phyloP scores from a whole-genome alignment of 768 basidiomycete genomes.

The Glaciozyma martinii region DNA sequence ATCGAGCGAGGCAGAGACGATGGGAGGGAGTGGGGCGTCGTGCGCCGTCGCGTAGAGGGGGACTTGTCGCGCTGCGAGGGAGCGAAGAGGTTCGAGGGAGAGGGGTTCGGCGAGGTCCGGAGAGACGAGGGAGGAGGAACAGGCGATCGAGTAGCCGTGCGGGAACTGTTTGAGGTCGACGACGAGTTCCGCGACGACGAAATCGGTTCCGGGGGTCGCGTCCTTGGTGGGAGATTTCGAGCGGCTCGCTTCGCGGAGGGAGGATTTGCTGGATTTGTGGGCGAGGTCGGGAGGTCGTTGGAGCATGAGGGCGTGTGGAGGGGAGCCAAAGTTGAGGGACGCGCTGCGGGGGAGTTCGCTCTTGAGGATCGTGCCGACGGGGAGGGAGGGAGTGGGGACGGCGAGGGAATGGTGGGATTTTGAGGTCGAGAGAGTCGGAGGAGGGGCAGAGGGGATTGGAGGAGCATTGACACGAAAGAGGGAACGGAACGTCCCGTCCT shows the following conservation, averaged over 20 bases:
- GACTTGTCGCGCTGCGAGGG: conserved; percentile 18
- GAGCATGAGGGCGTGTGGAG: conserved; percentile 9
- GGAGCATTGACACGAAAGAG: conserved; percentile 5
- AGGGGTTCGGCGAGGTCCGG: conserved; percentile 32
- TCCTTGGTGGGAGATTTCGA: conserved; percentile 6
- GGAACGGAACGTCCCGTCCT: conserved; percentile 12
- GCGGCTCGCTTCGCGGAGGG: conserved; percentile 2
- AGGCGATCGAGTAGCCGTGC: conserved; percentile 55
- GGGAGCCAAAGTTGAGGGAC: conserved; percentile 23
- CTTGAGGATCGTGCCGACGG: conserved; percentile 20
- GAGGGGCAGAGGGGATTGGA: neutral
- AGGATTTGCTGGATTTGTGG: conserved; percentile 16
- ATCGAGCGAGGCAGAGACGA: conserved; percentile 49
- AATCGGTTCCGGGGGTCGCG: conserved; percentile 43
- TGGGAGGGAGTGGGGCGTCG: conserved; percentile 63
- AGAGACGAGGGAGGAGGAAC: conserved; percentile 2
- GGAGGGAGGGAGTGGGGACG: neutral
- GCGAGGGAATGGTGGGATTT: neutral
- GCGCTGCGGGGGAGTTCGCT: conserved; percentile 20
- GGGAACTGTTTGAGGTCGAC: conserved; percentile 74
- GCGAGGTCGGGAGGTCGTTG: conserved; percentile 9
- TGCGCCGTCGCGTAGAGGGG: conserved; percentile 50
- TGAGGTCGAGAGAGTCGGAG: neutral
- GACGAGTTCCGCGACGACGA: conserved; percentile 67
- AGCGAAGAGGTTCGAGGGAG: conserved; percentile 42